Percentiles rank a stretch among this genome's conserved stretches.
Evolutionary conservation across 345 rosid species (phyloP).

Genomic region (Erodium maritimum): DNA sequence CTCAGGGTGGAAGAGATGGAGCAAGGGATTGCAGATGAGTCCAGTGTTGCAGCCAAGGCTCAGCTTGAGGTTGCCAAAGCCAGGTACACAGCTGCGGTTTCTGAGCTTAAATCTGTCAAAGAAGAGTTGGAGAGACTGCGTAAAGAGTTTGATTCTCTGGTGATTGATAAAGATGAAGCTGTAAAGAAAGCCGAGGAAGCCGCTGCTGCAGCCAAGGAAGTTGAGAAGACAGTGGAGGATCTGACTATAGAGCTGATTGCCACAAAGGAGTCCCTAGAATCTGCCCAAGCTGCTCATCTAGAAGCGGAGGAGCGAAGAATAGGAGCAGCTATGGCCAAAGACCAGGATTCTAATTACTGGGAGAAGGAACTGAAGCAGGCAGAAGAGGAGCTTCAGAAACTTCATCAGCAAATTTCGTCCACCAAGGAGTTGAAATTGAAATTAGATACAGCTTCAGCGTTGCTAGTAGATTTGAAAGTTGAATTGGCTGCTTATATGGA

Average conservation of each 20-base stretch:
- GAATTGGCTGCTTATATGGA: slow-evolving; percentile 73
- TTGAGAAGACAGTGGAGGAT: slow-evolving; percentile 83
- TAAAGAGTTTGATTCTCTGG: slow-evolving; percentile 44
- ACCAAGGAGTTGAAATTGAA: slow-evolving; percentile 67
- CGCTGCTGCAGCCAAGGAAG: slow-evolving; percentile 55
- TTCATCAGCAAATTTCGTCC: slow-evolving; percentile 52
- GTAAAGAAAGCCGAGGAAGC: slow-evolving; percentile 64
- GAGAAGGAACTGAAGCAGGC: slow-evolving; percentile 79
- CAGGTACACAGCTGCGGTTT: slow-evolving; percentile 58
- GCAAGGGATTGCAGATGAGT: slow-evolving; percentile 84
- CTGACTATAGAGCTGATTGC: slow-evolving; percentile 79
- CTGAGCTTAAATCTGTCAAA: slow-evolving; percentile 60
- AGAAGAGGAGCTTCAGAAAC: slow-evolving; percentile 69
- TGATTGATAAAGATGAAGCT: slow-evolving; percentile 47
- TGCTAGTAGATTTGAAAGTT: slow-evolving; percentile 65
- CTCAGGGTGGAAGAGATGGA: slow-evolving; percentile 88
- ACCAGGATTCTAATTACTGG: slow-evolving; percentile 71
- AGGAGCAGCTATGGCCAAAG: slow-evolving; percentile 71
- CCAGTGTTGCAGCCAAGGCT: slow-evolving; percentile 85
- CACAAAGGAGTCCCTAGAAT: slow-evolving; percentile 65
- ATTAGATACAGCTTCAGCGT: slow-evolving; percentile 49
- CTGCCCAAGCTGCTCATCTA: slow-evolving; percentile 84
- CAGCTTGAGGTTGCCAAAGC: slow-evolving; percentile 90
- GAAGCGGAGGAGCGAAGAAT: slow-evolving; percentile 88
- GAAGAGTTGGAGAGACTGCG: slow-evolving; percentile 49